Evolutionary conservation across 129 eudicot genomes (phyloP).

Genomic region (Flaveria sonorensis): DNA sequence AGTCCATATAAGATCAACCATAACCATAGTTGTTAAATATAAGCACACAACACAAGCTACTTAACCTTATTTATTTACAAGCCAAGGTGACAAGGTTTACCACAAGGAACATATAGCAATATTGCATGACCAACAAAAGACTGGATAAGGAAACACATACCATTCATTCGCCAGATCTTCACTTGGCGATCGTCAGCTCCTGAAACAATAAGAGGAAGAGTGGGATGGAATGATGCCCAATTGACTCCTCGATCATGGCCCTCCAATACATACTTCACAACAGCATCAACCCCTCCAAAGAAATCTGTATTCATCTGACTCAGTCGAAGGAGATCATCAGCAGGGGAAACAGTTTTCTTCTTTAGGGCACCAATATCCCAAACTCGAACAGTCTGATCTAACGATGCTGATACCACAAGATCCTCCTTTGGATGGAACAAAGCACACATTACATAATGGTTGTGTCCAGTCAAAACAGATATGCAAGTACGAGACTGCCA

Average conservation of each 20-base stretch:
- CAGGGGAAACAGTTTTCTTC: slow-evolving; percentile 77
- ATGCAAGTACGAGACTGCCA: slow-evolving; percentile 89
- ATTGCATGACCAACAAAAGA: slow-evolving; percentile 9
- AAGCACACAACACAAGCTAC: slow-evolving; percentile 13
- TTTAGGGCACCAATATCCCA: slow-evolving; percentile 85
- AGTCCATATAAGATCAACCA: slow-evolving; percentile 12
- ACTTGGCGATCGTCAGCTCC: slow-evolving; percentile 90
- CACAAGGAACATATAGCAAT: slow-evolving; percentile 7
- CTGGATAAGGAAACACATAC: slow-evolving; percentile 33
- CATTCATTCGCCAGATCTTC: slow-evolving; percentile 85
- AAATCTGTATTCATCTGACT: slow-evolving; percentile 80
- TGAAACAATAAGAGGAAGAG: slow-evolving; percentile 77
- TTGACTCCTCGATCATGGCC: slow-evolving; percentile 85
- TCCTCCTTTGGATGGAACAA: slow-evolving; percentile 81
- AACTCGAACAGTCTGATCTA: slow-evolving; percentile 87
- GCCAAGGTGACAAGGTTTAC: background rate
- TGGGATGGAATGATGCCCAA: slow-evolving; percentile 82
- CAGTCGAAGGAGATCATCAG: slow-evolving; percentile 74
- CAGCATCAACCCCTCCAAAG: slow-evolving; percentile 87
- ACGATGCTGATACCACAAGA: slow-evolving; percentile 77
- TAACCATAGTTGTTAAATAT: slow-evolving; percentile 14
- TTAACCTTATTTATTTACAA: background rate
- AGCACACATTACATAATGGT: slow-evolving; percentile 91
- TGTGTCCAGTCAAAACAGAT: slow-evolving; percentile 82
- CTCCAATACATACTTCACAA: slow-evolving; percentile 76